Evolutionary conservation across 2,329 filamentous ascomycete species (phyloP), one percentile per base, ranked within the genome.

Genomic region (Trichoderma koningii): DNA sequence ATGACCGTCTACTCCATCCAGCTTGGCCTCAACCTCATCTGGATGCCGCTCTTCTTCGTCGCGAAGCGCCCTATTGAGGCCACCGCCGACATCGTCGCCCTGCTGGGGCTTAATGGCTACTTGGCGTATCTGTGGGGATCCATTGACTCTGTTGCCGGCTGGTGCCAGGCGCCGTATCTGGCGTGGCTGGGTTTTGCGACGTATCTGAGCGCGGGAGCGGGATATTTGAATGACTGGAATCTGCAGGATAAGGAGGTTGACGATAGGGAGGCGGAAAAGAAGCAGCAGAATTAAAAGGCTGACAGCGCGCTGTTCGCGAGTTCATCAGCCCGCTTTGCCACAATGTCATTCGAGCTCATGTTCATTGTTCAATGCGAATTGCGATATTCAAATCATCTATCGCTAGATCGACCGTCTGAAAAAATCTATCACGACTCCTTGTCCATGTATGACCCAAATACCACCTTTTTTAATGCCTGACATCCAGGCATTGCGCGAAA

Each of bases 1-100:
- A 89, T 91, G 65, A 91, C 89, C 0, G 83, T 97, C 34, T 97
- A 97, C 81, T 91, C 90, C 2, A 82, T 93, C 66, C 93, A 97
- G 78, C 87, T 97, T 7, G 90, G 84, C 12, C 82, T 97, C 59
- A 97, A 97, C 76, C 81, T 96, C 34, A 77, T 89, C 62, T 98
- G 92, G 92, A 97, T 93, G 85, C 94, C 94, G 14, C 84, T 97
- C 12, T 97, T 97, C 84, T 97, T 97, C 74, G 84, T 85, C n/a
- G 74, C 89, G 57, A 88, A 89, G 69, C 85, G 86, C 17, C 92
- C 93, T 1, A 82, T 89, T 60, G 85, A 87, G 73, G 93, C 93
- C 3, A 87, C 91, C 7, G 83, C 84, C 30, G 91, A 97, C 74
- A 89, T 96, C 57, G 78, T 91, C 30, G 83, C 88, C 0, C 81